Percentiles rank a stretch among this genome's conserved stretches.
Evolutionary conservation across 2,329 filamentous ascomycete genomes (phyloP).

Genomic region (Elsinoe ampelina): DNA sequence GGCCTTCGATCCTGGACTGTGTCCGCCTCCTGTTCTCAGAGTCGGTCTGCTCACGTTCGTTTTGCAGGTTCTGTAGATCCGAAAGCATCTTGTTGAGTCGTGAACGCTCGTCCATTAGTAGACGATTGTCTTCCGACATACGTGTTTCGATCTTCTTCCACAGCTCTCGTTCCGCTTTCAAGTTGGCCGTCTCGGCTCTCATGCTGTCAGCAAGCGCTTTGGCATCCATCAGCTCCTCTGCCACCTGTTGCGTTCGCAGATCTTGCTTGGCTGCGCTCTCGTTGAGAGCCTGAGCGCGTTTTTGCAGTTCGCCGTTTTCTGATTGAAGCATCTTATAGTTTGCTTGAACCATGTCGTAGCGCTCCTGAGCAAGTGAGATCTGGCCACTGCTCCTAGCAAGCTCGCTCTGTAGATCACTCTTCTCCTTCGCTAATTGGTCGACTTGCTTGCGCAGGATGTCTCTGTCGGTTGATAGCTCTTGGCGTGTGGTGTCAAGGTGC

Average conservation of each 20-base stretch:
- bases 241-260: slow-evolving; percentile 78
- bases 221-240: slow-evolving; percentile 84
- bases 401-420: slow-evolving; percentile 72
- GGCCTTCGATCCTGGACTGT: slow-evolving; percentile 63
- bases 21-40: slow-evolving; percentile 72
- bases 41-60: slow-evolving; percentile 80
- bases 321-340: slow-evolving; percentile 76
- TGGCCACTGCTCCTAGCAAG: slow-evolving; percentile 73
- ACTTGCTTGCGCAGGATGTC: slow-evolving; percentile 76
- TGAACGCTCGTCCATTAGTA: slow-evolving; percentile 70
- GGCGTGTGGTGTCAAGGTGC: slow-evolving; percentile 82
- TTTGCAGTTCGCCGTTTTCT: slow-evolving; percentile 81
- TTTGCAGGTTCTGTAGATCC: slow-evolving; percentile 79
- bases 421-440: slow-evolving; percentile 71
- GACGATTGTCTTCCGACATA: slow-evolving; percentile 79
- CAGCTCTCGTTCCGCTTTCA: slow-evolving; percentile 88
- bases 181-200: slow-evolving; percentile 80
- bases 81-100: slow-evolving; percentile 74
- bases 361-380: slow-evolving; percentile 68
- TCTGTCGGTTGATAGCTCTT: slow-evolving; percentile 73
- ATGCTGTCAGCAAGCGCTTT: slow-evolving; percentile 75
- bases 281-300: slow-evolving; percentile 64
- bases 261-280: slow-evolving; percentile 86
- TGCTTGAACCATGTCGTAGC: slow-evolving; percentile 79
- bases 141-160: slow-evolving; percentile 91